Evolutionary conservation across 2,329 filamentous ascomycete genomes (phyloP), one percentile per base, ranked within the genome.

Genomic region (Exophiala mesophila): DNA sequence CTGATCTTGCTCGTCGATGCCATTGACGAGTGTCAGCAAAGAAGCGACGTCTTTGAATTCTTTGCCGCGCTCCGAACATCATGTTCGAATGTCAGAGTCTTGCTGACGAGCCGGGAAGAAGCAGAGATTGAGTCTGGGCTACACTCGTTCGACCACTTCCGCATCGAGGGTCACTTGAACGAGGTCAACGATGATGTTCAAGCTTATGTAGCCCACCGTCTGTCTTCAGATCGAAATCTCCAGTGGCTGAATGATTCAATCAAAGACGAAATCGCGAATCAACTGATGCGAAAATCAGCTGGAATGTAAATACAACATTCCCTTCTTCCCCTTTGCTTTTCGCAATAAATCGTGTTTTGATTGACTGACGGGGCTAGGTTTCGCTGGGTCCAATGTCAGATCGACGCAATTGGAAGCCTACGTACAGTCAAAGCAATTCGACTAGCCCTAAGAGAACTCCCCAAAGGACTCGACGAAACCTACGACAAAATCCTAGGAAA

Each of bases 211-310:
- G 16, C 35, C 10, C 18, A 44, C 31, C 40, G 30, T 10, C 39
- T 52, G 3, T n/a, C 15, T 5, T 33, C 19, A 16, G 47, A 50
- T 17, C 8, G 10, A 2, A 44, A 38, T 13, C 30, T 52, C 16
- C 24, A 49, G 36, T 21, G 17, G 18, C 32, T 32, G 29, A 24
- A 34, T 10, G 16, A 28, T 13, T 34, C 43, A 6, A 12, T 38
- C 6, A 34, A 34, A 29, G 21, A 45, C 5, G 41, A 48, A 5
- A 52, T 52, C 17, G 36, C 24, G 17, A 31, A 16, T 15, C 23
- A 57, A 53, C 53, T 60, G 56, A 58, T 61, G 56, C 32, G 26
- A n/a, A 53, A 49, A 34, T 35, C 49, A 2, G 34, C 45, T 44
- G 50, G 49, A 10, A 52, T 53, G 52, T 53, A 35, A 24, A 28